Base-by-base conservation (phyloP, 2,329 filamentous ascomycete species). In the Neonectria magnoliae region DNA sequence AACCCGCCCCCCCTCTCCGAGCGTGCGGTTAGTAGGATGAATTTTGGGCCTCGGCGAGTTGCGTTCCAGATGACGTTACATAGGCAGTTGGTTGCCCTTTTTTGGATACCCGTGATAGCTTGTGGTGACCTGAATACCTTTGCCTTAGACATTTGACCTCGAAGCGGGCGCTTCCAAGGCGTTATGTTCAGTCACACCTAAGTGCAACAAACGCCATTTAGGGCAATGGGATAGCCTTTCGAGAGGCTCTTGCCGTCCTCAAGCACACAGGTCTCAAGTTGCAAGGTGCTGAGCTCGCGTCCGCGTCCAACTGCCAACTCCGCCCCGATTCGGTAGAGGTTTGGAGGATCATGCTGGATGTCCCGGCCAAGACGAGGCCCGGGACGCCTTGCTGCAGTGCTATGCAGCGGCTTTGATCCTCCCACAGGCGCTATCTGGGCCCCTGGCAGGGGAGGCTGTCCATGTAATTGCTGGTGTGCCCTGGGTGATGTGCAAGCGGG, bases 1-100 rank as follows among this genome's bases (percentile, higher is more conserved):
- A 62, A 47, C 48, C 57, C 54, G 58, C 62, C 60, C 65, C 62
- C 60, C 65, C 45, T 57, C 58, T 38, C 51, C 42, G 31, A 57
- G 27, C 29, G 18, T 36, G 33, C 57, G 47, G 42, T 48, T 64
- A 44, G 56, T 47, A 64, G 60, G 53, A 47, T 57, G 58, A 61
- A 62, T 61, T 53, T 64, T 53, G 57, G 57, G 29, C 33, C 42
- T 41, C 44, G 38, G 42, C 31, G 50, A 58, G 50, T 63, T 69
- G 63, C 61, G 60, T 62, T 62, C 62, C 65, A 52, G 63, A 66
- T 67, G 53, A 58, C 63, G 57, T 68, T 53, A 20, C 48, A 31
- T 31, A 33, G 38, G n/a, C 38, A 42, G 48, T 51, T 67, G 60
- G 47, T 36, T 47, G 48, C 48, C 41, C 56, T 47, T 52, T 59